phyloP scores from a whole-genome alignment of 129 eudicot species.

The Artemisia tridentata region DNA sequence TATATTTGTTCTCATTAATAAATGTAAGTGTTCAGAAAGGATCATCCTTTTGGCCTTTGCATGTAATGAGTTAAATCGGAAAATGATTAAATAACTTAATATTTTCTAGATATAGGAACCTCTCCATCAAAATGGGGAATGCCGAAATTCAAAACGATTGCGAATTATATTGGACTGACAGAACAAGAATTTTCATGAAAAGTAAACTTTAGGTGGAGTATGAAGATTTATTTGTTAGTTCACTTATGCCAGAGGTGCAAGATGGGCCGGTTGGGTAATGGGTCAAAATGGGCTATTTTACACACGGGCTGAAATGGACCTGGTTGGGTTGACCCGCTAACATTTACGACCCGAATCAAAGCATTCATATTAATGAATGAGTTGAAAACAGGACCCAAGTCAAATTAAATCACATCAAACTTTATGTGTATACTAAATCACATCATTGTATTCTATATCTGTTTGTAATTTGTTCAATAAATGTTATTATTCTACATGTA shows the following conservation, averaged over 20 bases:
- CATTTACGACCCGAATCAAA: too few species aligned
- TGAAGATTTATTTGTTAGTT: neutral
- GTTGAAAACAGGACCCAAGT: too few species aligned
- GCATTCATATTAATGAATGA: too few species aligned
- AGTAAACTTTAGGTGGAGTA: neutral
- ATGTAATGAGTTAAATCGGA: neutral
- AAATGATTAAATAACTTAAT: neutral
- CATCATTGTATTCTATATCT: neutral
- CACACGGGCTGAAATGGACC: neutral
- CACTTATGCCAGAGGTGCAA: neutral
- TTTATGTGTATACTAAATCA: slow-evolving; percentile 1
- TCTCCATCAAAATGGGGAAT: neutral
- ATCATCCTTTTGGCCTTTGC: slow-evolving; percentile 1
- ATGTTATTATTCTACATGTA: slow-evolving; percentile 28
- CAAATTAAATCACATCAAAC: neutral
- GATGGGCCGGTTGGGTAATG: neutral
- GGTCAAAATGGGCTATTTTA: neutral
- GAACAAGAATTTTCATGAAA: neutral
- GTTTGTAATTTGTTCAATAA: slow-evolving; percentile 16
- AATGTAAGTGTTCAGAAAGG: neutral
- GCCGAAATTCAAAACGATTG: neutral
- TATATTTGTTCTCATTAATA: neutral
- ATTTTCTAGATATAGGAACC: neutral
- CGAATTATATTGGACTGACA: neutral
- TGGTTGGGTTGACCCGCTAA: neutral